phyloP scores from a whole-genome alignment of 1,139 yeast genomes.

The Geotrichum aggregatum region DNA sequence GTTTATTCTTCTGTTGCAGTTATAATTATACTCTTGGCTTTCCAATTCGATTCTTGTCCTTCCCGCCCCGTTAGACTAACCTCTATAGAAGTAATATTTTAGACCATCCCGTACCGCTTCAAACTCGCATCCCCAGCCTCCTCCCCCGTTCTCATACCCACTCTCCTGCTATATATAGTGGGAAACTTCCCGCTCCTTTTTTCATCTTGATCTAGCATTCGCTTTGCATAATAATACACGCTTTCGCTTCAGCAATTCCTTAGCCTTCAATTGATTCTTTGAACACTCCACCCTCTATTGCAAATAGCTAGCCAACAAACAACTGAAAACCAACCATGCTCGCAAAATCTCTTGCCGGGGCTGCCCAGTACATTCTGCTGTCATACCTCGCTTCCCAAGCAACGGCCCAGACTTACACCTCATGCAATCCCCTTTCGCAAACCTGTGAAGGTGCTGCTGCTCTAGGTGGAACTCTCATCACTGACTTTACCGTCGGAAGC shows the following conservation, averaged over 20 bases:
- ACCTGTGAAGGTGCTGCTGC: constrained; percentile 20
- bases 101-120: neutral
- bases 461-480: constrained; percentile 19
- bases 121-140: too few species aligned
- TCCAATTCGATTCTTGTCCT: too few species aligned
- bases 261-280: neutral
- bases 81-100: too few species aligned
- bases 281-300: neutral
- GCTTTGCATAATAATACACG: neutral
- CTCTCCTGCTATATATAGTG: neutral
- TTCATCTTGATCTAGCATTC: too few species aligned
- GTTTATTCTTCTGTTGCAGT: too few species aligned
- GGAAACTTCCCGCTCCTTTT: neutral
- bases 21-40: too few species aligned
- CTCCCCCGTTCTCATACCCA: neutral
- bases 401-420: constrained; percentile 30
- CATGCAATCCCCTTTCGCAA: constrained; percentile 26
- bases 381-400: constrained; percentile 4
- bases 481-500: constrained; percentile 23
- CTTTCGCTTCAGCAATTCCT: neutral
- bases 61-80: too few species aligned
- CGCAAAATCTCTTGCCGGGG: neutral
- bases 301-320: too few species aligned
- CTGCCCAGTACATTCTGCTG: neutral
- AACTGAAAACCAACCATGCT: neutral